Evolutionary conservation across 805 yeast species (phyloP).

Genomic region (Clavispora phyllophila): DNA sequence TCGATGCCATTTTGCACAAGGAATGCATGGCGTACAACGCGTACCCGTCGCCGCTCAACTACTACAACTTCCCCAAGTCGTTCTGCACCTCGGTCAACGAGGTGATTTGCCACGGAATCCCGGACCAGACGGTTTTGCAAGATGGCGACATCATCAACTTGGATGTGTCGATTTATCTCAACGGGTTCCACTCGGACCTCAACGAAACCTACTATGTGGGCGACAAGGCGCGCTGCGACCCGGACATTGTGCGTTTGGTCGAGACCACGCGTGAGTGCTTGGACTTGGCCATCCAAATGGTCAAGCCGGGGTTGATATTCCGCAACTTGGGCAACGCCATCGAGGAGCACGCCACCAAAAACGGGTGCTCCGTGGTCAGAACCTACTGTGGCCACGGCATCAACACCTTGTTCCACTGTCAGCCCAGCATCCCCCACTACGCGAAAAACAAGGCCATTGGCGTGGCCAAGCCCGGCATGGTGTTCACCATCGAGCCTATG

Average conservation of each 20-base stretch:
- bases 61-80: slow-evolving; percentile 88
- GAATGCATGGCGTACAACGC: slow-evolving; percentile 86
- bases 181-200: slow-evolving; percentile 90
- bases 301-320: slow-evolving; percentile 90
- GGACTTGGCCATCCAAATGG: slow-evolving; percentile 73
- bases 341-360: slow-evolving; percentile 76
- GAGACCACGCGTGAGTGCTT: slow-evolving; percentile 84
- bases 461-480: slow-evolving; percentile 91
- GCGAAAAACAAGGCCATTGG: slow-evolving; percentile 92
- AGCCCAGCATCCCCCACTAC: slow-evolving; percentile 92
- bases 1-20: slow-evolving; percentile 79
- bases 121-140: slow-evolving; percentile 78
- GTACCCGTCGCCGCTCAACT: slow-evolving; percentile 93
- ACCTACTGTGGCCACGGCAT: slow-evolving; percentile 94
- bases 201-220: slow-evolving; percentile 98
- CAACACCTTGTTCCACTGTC: slow-evolving; percentile 79
- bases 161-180: slow-evolving; percentile 79
- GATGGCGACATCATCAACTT: slow-evolving; percentile 95
- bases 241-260: slow-evolving; percentile 80
- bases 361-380: slow-evolving; percentile 81
- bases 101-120: slow-evolving; percentile 95
- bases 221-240: slow-evolving; percentile 72
- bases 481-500: slow-evolving; percentile 98
- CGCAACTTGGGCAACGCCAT: slow-evolving; percentile 83
- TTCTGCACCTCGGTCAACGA: slow-evolving; percentile 93